Conservation (phyloP, 106 monocot genomes). For the Chionographis japonica region DNA sequence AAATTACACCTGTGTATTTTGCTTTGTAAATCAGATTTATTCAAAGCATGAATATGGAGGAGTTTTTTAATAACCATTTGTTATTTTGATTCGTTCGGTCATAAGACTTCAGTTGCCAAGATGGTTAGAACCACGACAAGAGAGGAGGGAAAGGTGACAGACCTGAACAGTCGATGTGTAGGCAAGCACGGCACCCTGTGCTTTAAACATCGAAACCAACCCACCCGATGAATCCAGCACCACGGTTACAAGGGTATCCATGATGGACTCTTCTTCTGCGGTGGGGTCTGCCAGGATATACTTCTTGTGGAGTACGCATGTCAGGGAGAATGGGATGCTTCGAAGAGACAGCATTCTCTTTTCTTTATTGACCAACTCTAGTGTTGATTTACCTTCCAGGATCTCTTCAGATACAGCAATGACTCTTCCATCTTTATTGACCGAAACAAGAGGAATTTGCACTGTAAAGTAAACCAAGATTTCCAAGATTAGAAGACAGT, state of each 20-base stretch:
- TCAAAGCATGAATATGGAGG: no score
- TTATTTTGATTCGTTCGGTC: no score
- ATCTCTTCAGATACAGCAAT: slow-evolving; percentile 50
- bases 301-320: slow-evolving; percentile 74
- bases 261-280: slow-evolving; percentile 83
- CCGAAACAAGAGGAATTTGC: slow-evolving; percentile 88
- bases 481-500: no score
- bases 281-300: slow-evolving; percentile 82
- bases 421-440: slow-evolving; percentile 83
- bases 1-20: no score
- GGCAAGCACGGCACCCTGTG: slow-evolving; percentile 68
- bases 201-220: slow-evolving; percentile 65
- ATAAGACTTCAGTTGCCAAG: not conserved
- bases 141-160: not conserved
- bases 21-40: no score
- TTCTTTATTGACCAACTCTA: slow-evolving; percentile 80
- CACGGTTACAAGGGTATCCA: slow-evolving; percentile 70
- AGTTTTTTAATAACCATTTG: no score
- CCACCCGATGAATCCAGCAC: slow-evolving; percentile 58
- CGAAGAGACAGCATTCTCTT: slow-evolving; percentile 65
- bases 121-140: not conserved
- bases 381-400: slow-evolving; percentile 34
- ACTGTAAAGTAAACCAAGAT: slow-evolving; percentile 39
- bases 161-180: slow-evolving; percentile 61
- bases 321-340: slow-evolving; percentile 69